Evolutionary conservation across 345 rosid species (phyloP).

Genomic region (Linum tenue): DNA sequence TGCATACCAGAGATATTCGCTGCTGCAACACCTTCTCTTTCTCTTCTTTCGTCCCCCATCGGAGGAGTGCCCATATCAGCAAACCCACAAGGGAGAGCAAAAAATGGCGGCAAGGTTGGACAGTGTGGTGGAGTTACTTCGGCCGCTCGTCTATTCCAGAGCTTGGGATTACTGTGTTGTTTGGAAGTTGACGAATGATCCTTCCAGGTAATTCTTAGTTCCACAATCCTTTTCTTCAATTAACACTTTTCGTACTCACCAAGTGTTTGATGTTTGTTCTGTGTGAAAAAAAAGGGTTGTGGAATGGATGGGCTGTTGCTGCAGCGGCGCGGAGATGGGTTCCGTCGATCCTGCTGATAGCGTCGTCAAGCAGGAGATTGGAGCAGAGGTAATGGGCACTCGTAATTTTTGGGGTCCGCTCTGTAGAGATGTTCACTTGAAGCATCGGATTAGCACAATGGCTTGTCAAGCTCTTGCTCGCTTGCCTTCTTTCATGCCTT

Average conservation of each 20-base stretch:
- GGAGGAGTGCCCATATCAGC: too few species aligned
- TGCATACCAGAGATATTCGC: background rate
- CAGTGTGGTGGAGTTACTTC: slow-evolving; percentile 50
- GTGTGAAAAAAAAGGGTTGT: slow-evolving; percentile 42
- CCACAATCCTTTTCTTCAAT: background rate
- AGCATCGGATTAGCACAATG: slow-evolving; percentile 36
- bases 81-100: background rate
- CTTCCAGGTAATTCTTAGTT: slow-evolving; percentile 43
- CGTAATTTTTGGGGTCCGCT: slow-evolving; percentile 5
- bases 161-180: slow-evolving; percentile 76
- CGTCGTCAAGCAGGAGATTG: slow-evolving; percentile 27
- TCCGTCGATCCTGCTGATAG: slow-evolving; percentile 9
- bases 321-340: slow-evolving; percentile 26
- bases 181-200: slow-evolving; percentile 77
- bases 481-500: slow-evolving; percentile 49
- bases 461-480: slow-evolving; percentile 68
- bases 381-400: slow-evolving; percentile 13
- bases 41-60: slow-evolving; percentile 1
- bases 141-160: slow-evolving; percentile 55
- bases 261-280: background rate
- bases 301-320: slow-evolving; percentile 80
- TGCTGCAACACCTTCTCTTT: background rate
- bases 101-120: slow-evolving; percentile 32
- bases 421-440: slow-evolving; percentile 49
- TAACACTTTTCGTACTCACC: background rate